Evolutionary conservation across 1,139 yeast species (phyloP).

Genomic region (Kluyveromyces sp.): DNA sequence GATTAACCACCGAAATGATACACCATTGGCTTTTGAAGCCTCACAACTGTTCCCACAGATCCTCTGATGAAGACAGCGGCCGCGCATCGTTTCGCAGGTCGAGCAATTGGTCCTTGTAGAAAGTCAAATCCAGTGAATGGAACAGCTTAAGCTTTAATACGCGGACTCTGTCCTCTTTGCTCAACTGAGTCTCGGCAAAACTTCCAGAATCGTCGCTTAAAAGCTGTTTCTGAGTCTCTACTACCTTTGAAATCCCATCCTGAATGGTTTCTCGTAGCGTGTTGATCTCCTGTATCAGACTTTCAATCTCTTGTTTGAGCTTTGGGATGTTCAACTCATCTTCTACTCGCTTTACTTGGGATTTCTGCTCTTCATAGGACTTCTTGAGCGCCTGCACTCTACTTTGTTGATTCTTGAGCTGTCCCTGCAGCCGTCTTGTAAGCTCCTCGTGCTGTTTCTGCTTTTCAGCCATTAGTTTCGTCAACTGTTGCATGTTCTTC

Average conservation of each 20-base stretch:
- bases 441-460: constrained; percentile 6
- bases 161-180: constrained; percentile 21
- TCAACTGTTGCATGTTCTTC: background rate
- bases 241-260: constrained; percentile 6
- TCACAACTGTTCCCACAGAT: constrained; percentile 3
- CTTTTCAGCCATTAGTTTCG: constrained; percentile 2
- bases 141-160: constrained; percentile 26
- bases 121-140: constrained; percentile 27
- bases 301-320: constrained; percentile 2
- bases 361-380: constrained; percentile 1
- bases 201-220: constrained; percentile 2
- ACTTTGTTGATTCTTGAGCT: background rate
- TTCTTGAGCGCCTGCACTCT: background rate
- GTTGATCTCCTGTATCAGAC: constrained; percentile 9
- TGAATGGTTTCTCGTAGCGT: constrained; percentile 6
- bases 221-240: constrained; percentile 4
- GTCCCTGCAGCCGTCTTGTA: constrained; percentile 1
- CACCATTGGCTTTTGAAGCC: background rate
- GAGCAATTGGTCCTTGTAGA: constrained; percentile 20
- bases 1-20: too few relatives aligned
- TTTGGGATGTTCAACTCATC: constrained; percentile 5
- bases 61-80: background rate
- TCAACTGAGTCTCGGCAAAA: constrained; percentile 8
- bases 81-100: constrained; percentile 17
- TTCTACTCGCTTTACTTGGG: constrained; percentile 3